Evolutionary conservation across 2,329 filamentous ascomycete species (phyloP).

Genomic region (Colletotrichum sp.): DNA sequence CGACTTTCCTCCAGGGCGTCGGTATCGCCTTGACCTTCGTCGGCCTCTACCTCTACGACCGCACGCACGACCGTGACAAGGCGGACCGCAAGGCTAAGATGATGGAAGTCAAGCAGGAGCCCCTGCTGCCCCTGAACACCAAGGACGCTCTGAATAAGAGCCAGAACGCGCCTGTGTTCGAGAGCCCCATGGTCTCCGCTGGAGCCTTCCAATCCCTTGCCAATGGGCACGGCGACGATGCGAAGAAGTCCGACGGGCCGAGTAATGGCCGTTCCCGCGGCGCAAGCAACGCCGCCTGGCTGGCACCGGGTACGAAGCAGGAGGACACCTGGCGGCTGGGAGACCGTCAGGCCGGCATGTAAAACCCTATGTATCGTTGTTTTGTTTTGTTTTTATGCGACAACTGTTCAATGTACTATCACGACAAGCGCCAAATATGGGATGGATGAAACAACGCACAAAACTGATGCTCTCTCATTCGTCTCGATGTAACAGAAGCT

Average conservation of each 20-base stretch:
- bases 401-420: slow-evolving; percentile 14
- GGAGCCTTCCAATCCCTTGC: slow-evolving; percentile 39
- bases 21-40: slow-evolving; percentile 91
- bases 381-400: background rate
- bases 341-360: slow-evolving; percentile 34
- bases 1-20: slow-evolving; percentile 80
- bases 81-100: slow-evolving; percentile 82
- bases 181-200: slow-evolving; percentile 36
- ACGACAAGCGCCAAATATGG: background rate
- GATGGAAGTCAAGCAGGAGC: slow-evolving; percentile 56
- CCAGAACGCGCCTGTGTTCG: slow-evolving; percentile 38
- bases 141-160: slow-evolving; percentile 38
- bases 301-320: slow-evolving; percentile 81
- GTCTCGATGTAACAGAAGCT: background rate
- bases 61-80: slow-evolving; percentile 86
- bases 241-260: slow-evolving; percentile 62
- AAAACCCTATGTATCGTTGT: slow-evolving; percentile 9
- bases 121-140: slow-evolving; percentile 71
- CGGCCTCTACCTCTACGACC: slow-evolving; percentile 94
- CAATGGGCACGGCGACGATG: slow-evolving; percentile 54
- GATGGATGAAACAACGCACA: background rate
- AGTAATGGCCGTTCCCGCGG: slow-evolving; percentile 46
- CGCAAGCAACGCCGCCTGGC: slow-evolving; percentile 62
- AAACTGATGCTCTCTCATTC: background rate
- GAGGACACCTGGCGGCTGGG: slow-evolving; percentile 77